Conservation (phyloP, 257 asterid species). For the Solanum pimpinellifolium region DNA sequence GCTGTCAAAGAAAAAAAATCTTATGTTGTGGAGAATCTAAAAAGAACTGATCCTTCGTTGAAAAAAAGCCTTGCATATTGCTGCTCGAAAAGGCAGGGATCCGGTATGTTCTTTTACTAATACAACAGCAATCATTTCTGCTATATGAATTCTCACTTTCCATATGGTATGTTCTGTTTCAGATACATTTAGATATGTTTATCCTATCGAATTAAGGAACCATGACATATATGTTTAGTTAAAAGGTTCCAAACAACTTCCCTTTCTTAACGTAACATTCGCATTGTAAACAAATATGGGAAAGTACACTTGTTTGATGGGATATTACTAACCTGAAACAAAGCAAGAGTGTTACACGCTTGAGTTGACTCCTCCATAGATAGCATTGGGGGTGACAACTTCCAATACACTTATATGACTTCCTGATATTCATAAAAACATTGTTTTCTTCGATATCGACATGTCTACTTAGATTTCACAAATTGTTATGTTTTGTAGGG, state of each 20-base stretch:
- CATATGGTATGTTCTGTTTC: too few species aligned
- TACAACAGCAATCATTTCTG: background rate
- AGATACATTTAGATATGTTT: too few species aligned
- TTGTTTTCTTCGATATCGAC: too few species aligned
- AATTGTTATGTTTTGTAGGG: too few species aligned
- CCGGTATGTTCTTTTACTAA: conserved; percentile 5
- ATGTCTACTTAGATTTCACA: too few species aligned
- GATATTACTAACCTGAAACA: background rate
- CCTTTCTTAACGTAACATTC: too few species aligned
- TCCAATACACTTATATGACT: background rate
- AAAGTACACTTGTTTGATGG: background rate
- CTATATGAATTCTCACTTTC: background rate
- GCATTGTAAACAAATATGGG: too few species aligned
- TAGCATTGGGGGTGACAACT: background rate
- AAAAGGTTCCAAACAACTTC: too few species aligned
- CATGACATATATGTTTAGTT: too few species aligned
- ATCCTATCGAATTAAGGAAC: too few species aligned
- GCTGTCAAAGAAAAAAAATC: conserved; percentile 37
- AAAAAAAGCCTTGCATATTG: conserved; percentile 28
- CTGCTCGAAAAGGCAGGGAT: conserved; percentile 27
- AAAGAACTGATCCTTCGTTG: conserved; percentile 15
- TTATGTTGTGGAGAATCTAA: conserved; percentile 23
- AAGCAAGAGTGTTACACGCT: background rate
- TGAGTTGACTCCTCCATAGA: background rate
- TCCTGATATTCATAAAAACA: background rate